These are phyloP conservation scores for Brassica balearica DNA, from an alignment of 441 rosid genomes.

Conservation along the genomic window DNA sequence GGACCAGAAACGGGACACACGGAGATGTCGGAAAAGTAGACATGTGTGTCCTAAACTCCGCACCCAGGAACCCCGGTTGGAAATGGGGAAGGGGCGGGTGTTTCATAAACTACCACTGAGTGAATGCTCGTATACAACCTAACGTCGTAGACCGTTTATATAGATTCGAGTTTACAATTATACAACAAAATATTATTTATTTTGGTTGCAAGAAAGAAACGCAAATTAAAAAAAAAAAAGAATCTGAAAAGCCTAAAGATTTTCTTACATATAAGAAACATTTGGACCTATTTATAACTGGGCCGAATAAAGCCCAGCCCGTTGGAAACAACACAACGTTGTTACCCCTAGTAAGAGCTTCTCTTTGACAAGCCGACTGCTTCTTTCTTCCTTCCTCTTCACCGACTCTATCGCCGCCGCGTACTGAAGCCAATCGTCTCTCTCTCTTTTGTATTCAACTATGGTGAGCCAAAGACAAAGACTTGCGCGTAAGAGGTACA, in stretches of 20 bases:
- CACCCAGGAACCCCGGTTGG: no score
- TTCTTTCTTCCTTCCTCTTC: constrained; percentile 18
- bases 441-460: background rate
- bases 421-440: constrained; percentile 8
- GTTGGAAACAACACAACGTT: background rate
- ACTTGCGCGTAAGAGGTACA: constrained; percentile 74
- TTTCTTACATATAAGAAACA: background rate
- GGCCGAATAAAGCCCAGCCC: constrained; percentile 24
- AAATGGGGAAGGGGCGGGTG: no score
- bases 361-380: background rate
- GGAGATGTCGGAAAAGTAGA: no score
- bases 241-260: no score
- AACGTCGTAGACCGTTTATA: no score
- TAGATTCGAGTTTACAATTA: background rate
- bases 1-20: no score
- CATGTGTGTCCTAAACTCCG: no score
- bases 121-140: no score
- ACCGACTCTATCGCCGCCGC: constrained; percentile 39
- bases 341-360: constrained; percentile 15
- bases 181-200: background rate
- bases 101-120: no score
- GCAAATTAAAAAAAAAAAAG: background rate
- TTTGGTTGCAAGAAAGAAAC: background rate
- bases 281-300: background rate
- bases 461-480: constrained; percentile 87